phyloP scores from a whole-genome alignment of 371 early-diverging fungal genomes.

The Batrachochytrium dendrobatidis region DNA sequence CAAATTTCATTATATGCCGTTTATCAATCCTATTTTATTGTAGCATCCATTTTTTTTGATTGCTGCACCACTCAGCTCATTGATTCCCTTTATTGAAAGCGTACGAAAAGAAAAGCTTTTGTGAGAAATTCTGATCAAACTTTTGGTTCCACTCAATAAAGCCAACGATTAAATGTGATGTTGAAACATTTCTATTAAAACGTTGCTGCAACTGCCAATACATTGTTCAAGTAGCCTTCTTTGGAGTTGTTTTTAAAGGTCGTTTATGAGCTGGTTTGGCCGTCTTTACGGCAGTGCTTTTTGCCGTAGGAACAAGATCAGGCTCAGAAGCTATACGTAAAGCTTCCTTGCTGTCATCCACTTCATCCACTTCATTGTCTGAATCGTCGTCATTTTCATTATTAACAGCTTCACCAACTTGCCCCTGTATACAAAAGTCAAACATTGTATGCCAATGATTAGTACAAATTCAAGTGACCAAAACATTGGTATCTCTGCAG shows the following conservation, averaged over 20 bases:
- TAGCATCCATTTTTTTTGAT: conserved; percentile 28
- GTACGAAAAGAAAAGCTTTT: conserved; percentile 5
- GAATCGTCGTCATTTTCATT: conserved; percentile 23
- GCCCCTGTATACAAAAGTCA: conserved; percentile 32
- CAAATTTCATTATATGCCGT: background rate
- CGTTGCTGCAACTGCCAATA: no score
- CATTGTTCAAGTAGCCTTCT: no score
- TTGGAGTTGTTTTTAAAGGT: no score
- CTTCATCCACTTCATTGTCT: conserved; percentile 6
- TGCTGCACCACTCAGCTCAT: conserved; percentile 17
- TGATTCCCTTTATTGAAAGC: conserved; percentile 21
- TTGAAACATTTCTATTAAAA: no score
- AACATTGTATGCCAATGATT: background rate
- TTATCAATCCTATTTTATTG: no score
- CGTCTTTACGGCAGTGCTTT: no score
- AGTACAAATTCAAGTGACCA: background rate
- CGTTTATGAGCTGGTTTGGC: no score
- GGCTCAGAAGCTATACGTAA: no score
- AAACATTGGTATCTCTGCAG: background rate
- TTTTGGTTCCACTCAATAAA: no score
- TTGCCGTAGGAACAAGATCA: no score
- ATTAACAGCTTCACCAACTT: conserved; percentile 59
- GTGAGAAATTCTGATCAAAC: no score
- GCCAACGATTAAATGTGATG: no score
- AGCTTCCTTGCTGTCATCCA: conserved; percentile 5